A percentile compares a stretch with the other conserved stretches of the same genome.
These are phyloP conservation scores for Fusarium irregulare DNA, from an alignment of 2,329 filamentous ascomycete genomes.

Conservation along the genomic window DNA sequence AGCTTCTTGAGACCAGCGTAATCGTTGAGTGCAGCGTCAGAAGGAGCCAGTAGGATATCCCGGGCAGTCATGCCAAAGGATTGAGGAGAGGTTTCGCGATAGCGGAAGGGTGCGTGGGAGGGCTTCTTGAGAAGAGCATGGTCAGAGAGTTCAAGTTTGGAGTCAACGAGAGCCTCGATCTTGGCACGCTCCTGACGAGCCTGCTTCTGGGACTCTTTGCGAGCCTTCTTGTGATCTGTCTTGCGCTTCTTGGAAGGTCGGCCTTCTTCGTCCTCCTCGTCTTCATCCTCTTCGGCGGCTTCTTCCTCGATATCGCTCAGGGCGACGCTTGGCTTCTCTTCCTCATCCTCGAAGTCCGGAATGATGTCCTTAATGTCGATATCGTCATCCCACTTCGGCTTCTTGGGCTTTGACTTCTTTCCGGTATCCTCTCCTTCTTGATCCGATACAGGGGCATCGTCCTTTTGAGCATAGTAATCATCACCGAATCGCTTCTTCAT, in stretches of 20 bases:
- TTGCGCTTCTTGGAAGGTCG: constrained; percentile 69
- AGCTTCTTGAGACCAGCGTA: constrained; percentile 96
- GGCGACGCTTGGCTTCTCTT: constrained; percentile 62
- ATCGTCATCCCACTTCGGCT: constrained; percentile 89
- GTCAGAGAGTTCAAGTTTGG: constrained; percentile 79
- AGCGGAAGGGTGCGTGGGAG: constrained; percentile 72
- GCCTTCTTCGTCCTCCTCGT: constrained; percentile 54
- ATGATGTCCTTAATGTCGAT: constrained; percentile 96
- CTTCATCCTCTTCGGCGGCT: constrained; percentile 49
- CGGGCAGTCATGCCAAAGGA: constrained; percentile 88
- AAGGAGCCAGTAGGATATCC: constrained; percentile 90
- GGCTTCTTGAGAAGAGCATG: constrained; percentile 65
- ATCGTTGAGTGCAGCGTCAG: constrained; percentile 86
- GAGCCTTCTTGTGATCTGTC: constrained; percentile 69
- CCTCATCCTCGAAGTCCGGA: constrained; percentile 82
- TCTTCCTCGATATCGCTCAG: constrained; percentile 61
- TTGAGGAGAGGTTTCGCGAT: constrained; percentile 92
- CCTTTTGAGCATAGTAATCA: constrained; percentile 84
- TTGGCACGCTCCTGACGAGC: constrained; percentile 84
- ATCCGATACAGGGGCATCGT: constrained; percentile 74
- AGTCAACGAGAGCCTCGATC: constrained; percentile 87
- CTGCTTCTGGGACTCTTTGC: constrained; percentile 71
- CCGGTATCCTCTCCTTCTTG: constrained; percentile 68
- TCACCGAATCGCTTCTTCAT: constrained; percentile 92
- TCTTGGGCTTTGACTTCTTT: constrained; percentile 63